Percentiles rank a stretch among this genome's conserved stretches.
These are phyloP conservation scores for Rhizophagus clarus DNA, from an alignment of 192 early-diverging fungal species.

Conservation along the genomic window DNA sequence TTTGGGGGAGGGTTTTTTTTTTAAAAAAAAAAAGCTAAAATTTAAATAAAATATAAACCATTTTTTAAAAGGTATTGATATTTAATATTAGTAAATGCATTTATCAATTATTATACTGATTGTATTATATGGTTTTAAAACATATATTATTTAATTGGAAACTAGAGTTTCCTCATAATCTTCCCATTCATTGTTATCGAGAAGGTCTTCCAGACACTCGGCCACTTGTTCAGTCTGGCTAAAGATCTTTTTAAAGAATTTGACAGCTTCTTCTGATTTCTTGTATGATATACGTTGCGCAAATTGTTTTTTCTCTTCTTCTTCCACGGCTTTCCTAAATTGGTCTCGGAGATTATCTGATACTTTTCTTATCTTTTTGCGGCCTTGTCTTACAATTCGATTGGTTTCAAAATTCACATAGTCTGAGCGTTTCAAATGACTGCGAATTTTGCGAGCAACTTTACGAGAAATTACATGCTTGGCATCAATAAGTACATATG, in stretches of 20 bases:
- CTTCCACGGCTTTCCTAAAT: conserved; percentile 74
- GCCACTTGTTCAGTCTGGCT: conserved; percentile 59
- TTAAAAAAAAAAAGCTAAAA: no score
- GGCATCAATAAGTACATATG: conserved; percentile 73
- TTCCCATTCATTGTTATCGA: conserved; percentile 6
- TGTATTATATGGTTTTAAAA: neutral
- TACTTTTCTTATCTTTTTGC: conserved; percentile 66
- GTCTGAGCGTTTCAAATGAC: conserved; percentile 45
- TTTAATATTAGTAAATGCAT: no score
- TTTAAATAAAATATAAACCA: no score
- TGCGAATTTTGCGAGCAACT: conserved; percentile 60
- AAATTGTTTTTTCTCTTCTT: conserved; percentile 63
- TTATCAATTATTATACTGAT: no score
- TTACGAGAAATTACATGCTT: conserved; percentile 71
- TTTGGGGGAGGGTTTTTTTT: no score
- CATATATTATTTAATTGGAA: neutral
- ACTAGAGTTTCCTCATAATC: neutral
- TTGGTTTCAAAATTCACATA: conserved; percentile 65
- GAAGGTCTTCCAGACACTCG: conserved; percentile 7
- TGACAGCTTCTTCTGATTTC: conserved; percentile 64
- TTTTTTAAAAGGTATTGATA: no score
- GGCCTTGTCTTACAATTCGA: conserved; percentile 63
- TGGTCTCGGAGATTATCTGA: conserved; percentile 72
- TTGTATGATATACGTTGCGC: conserved; percentile 59
- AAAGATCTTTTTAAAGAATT: conserved; percentile 67